Evolutionary conservation across 805 yeast genomes (phyloP).

Genomic region (Wickerhamomyces tratensis): DNA sequence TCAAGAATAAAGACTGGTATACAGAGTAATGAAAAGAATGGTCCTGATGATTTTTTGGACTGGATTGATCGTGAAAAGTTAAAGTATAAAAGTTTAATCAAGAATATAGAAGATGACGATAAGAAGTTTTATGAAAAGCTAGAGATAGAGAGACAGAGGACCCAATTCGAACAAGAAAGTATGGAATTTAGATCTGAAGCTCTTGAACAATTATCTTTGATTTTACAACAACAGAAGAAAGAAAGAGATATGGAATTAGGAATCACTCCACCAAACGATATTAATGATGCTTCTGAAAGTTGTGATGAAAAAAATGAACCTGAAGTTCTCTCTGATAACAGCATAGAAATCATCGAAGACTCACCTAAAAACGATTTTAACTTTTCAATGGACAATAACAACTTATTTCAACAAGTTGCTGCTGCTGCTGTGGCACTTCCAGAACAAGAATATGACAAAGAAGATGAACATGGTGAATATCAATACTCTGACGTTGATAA

Average conservation of each 20-base stretch:
- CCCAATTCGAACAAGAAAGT: conserved; percentile 10
- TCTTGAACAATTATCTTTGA: conserved; percentile 12
- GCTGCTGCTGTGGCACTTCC: no score
- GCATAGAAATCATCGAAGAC: conserved; percentile 2
- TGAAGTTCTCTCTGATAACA: conserved; percentile 9
- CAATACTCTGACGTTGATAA: no score
- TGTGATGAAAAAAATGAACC: conserved; percentile 12
- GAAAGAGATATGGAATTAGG: neutral
- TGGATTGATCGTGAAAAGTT: conserved; percentile 27
- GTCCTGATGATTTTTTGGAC: conserved; percentile 13
- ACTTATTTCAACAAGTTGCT: no score
- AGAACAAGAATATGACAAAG: no score
- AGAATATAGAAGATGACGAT: conserved; percentile 26
- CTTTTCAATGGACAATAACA: no score
- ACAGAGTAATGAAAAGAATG: neutral
- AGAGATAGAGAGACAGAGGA: conserved; percentile 18
- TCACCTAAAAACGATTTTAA: no score
- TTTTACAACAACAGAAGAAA: conserved; percentile 5
- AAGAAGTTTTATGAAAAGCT: conserved; percentile 24
- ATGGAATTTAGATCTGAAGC: conserved; percentile 13
- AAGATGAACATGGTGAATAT: no score
- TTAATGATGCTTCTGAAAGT: no score
- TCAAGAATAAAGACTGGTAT: neutral
- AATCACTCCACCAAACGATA: no score
- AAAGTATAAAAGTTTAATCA: conserved; percentile 22